phyloP scores from a whole-genome alignment of 2,329 filamentous ascomycete genomes.

The Fusarium sarcochroum region DNA sequence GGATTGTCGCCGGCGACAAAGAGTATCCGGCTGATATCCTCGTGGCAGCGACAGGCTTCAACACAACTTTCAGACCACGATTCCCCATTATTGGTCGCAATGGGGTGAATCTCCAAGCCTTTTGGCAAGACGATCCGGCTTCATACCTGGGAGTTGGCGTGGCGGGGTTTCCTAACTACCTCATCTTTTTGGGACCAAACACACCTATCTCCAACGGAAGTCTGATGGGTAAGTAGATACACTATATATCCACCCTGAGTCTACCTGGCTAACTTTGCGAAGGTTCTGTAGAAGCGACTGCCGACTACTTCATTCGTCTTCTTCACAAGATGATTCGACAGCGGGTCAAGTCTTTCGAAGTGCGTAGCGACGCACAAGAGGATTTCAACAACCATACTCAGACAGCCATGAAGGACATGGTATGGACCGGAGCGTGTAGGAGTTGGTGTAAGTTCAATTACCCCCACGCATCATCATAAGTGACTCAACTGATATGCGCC shows the following conservation, averaged over 20 bases:
- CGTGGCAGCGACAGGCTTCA: constrained; percentile 71
- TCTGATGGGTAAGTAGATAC: not conserved
- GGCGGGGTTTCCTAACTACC: constrained; percentile 67
- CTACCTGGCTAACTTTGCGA: not conserved
- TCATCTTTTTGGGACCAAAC: constrained; percentile 62
- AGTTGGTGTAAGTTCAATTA: constrained; percentile 8
- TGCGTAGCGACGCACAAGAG: not conserved
- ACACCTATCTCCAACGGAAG: constrained; percentile 54
- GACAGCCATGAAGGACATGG: not conserved
- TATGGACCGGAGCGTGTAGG: not conserved
- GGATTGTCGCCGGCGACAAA: constrained; percentile 60
- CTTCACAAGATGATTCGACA: constrained; percentile 4
- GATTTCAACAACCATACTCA: not conserved
- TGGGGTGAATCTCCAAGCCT: constrained; percentile 65
- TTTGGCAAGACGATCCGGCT: constrained; percentile 61
- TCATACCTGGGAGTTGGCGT: constrained; percentile 70
- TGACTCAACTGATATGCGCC: rapidly evolving
- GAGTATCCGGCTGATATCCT: constrained; percentile 68
- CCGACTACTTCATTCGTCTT: constrained; percentile 2
- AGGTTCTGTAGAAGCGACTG: constrained; percentile 3
- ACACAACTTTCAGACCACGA: constrained; percentile 66
- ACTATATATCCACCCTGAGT: not conserved
- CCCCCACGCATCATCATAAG: rapidly evolving
- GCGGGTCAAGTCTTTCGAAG: not conserved
- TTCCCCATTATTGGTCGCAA: constrained; percentile 64